These are phyloP conservation scores for Picea sitchensis DNA, from an alignment of 75 land plant genomes.

Conservation along the genomic window DNA sequence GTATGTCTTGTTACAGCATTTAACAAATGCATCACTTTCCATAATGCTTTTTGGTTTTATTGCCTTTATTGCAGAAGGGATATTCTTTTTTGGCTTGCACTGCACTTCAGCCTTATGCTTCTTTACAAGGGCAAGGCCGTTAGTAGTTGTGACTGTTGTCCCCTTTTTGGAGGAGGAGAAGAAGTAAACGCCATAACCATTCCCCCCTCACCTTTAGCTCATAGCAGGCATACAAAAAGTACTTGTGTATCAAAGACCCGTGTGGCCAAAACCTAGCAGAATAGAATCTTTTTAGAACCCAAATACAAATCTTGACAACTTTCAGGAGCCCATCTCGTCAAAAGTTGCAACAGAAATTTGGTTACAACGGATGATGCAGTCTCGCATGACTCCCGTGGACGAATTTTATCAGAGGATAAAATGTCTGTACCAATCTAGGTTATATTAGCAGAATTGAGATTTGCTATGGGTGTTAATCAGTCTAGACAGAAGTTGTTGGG, in stretches of 20 bases:
- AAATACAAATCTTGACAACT: neutral
- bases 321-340: neutral
- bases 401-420: neutral
- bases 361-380: neutral
- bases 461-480: neutral
- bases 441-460: neutral
- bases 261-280: neutral
- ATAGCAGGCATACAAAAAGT: conserved; percentile 5
- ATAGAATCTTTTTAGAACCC: neutral
- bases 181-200: conserved; percentile 1
- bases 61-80: neutral
- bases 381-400: neutral
- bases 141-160: neutral
- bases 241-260: neutral
- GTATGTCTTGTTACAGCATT: neutral
- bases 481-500: neutral
- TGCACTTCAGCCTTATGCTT: conserved; percentile 4
- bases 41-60: neutral
- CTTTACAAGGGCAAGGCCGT: neutral
- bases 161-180: neutral
- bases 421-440: neutral
- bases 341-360: neutral
- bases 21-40: neutral
- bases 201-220: neutral
- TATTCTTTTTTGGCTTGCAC: conserved; percentile 9